Conservation (phyloP, 495 filamentous ascomycete genomes). For the Xanthoparmelia taractica region DNA sequence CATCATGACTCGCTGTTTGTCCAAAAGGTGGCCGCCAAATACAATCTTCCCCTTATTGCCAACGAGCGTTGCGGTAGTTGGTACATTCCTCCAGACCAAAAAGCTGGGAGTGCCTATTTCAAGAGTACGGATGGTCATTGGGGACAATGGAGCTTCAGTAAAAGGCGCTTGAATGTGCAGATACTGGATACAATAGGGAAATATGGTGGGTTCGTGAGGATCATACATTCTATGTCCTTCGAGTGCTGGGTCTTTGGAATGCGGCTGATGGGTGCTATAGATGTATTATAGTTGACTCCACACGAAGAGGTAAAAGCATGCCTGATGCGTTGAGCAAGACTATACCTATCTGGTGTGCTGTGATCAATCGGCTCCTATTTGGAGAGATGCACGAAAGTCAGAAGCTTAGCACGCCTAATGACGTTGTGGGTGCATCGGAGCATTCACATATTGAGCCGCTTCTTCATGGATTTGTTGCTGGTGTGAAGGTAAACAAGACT, state of each 20-base stretch:
- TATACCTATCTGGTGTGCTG: slow-evolving; percentile 83
- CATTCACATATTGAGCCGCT: slow-evolving; percentile 66
- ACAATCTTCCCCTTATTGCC: slow-evolving; percentile 69
- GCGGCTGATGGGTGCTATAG: slow-evolving; percentile 33
- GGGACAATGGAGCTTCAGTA: slow-evolving; percentile 82
- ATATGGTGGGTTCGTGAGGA: slow-evolving; percentile 53
- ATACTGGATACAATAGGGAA: slow-evolving; percentile 55
- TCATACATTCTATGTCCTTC: slow-evolving; percentile 14
- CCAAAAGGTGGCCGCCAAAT: slow-evolving; percentile 42
- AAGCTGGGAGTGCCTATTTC: slow-evolving; percentile 76
- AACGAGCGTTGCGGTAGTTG: slow-evolving; percentile 94
- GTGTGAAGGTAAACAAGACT: slow-evolving; percentile 44
- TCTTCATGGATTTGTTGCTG: slow-evolving; percentile 57
- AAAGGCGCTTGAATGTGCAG: slow-evolving; percentile 74
- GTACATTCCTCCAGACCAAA: slow-evolving; percentile 68
- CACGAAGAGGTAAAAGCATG: slow-evolving; percentile 85
- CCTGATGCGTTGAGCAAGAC: slow-evolving; percentile 92
- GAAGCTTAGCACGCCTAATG: slow-evolving; percentile 55
- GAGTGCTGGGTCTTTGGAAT: background rate
- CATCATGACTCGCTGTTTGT: slow-evolving; percentile 62
- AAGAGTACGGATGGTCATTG: slow-evolving; percentile 96
- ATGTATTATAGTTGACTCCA: slow-evolving; percentile 93
- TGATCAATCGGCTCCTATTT: slow-evolving; percentile 76
- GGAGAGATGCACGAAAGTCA: slow-evolving; percentile 44
- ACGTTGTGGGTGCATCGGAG: slow-evolving; percentile 63